Percentiles rank a stretch among this genome's conserved stretches.
phyloP scores from a whole-genome alignment of 208 protist genomes.

The Trypanosomatidae sp. region DNA sequence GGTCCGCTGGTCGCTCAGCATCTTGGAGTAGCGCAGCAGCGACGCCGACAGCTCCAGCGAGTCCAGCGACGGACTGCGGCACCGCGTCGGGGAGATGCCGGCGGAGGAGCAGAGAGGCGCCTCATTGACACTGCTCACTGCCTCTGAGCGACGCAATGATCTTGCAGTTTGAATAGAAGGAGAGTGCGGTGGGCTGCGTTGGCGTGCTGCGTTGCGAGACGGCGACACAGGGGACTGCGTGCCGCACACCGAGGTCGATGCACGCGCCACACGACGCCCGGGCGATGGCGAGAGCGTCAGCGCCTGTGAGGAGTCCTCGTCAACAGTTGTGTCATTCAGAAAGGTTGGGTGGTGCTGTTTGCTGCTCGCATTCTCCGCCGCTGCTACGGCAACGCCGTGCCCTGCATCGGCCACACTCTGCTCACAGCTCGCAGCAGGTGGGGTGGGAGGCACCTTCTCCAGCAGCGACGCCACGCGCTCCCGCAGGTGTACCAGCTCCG shows the following conservation, averaged over 20 bases:
- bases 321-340: no score
- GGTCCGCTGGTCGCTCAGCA: constrained; percentile 36
- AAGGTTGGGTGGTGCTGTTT: not conserved
- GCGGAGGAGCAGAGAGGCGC: not conserved
- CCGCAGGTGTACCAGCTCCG: constrained; percentile 33
- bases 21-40: constrained; percentile 53
- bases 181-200: not conserved
- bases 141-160: not conserved
- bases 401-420: not conserved
- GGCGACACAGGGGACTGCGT: no score
- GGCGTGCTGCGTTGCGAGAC: not conserved
- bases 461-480: constrained; percentile 23
- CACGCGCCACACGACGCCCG: not conserved
- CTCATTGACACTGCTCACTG: no score
- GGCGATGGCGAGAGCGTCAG: constrained; percentile 13
- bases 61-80: constrained; percentile 24
- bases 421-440: not conserved
- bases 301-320: constrained; percentile 18
- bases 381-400: not conserved
- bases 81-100: constrained; percentile 8
- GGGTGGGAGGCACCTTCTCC: no score
- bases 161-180: no score
- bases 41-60: constrained; percentile 54
- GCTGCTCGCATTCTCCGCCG: not conserved
- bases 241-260: not conserved